Evolutionary conservation across 148 eudicot species (phyloP), one percentile per base, ranked within the genome.

Genomic region (Amaranthus hypochondriacus): DNA sequence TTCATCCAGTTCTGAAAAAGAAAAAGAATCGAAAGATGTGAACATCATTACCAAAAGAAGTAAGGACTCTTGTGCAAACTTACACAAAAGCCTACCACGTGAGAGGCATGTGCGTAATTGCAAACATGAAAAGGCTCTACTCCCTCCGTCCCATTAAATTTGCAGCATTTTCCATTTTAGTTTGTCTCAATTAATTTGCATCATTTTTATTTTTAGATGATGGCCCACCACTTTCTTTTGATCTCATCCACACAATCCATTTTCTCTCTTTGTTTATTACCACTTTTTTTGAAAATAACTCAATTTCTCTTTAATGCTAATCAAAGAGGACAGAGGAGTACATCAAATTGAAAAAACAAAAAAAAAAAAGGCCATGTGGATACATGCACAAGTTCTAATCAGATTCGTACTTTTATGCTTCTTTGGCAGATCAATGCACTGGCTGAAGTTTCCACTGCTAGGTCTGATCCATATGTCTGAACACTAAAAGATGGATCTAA

Each of bases 391-490:
- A 57, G 39, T 69, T 64, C 28, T n/a, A 13, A 69, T 63, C 0
- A 50, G 52, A 76, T 51, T 48, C 86, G 79, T 84, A 95, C 99
- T 86, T 83, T 87, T 92, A 73, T 86, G 93, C 76, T 81, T 85
- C 77, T 83, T 90, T 70, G 97, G 84, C 62, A 83, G 81, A 62
- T 87, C 86, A 73, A 90, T 82, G 87, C 99, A 95, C 76, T 82
- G 89, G 68, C 82, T 90, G 89, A 84, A 92, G 84, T 90, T 95
- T 58, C 86, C 89, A 52, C 94, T 95, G 77, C 83, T 78, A 18
- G 97, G 89, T 79, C 83, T 87, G 79, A 86, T 77, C 99, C 97
- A 95, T 63, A 90, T 83, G 76, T 82, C 96, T 77, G 90, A 84
- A 80, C 76, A 78, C 99, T 95, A 74, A 66, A 81, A 69, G 28